Percentiles rank a stretch among this genome's conserved stretches.
Evolutionary conservation across 106 monocot genomes (phyloP).

Genomic region (Amphibolis antarctica): DNA sequence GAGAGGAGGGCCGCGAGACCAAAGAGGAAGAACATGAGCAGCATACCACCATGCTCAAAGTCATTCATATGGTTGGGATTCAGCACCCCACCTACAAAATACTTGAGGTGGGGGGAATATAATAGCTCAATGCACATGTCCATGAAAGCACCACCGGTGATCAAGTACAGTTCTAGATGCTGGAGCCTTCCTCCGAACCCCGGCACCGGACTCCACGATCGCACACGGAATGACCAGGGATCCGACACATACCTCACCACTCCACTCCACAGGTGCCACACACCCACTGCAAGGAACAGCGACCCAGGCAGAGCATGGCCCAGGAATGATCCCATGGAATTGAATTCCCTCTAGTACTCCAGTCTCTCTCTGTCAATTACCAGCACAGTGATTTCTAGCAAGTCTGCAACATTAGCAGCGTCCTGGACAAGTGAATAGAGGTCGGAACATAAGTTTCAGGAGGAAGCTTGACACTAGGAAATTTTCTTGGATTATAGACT

Average conservation of each 20-base stretch:
- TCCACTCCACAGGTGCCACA: slow-evolving; percentile 84
- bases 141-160: slow-evolving; percentile 55
- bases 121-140: slow-evolving; percentile 93
- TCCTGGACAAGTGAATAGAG: not conserved
- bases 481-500: not conserved
- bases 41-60: slow-evolving; percentile 97
- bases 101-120: slow-evolving; percentile 72
- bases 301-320: slow-evolving; percentile 92
- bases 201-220: slow-evolving; percentile 55
- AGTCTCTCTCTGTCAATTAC: not conserved
- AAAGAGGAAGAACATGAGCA: slow-evolving; percentile 95
- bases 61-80: slow-evolving; percentile 93
- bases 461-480: not conserved
- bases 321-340: slow-evolving; percentile 78
- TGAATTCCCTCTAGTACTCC: not conserved
- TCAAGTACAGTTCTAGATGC: slow-evolving; percentile 75
- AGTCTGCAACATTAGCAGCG: not conserved
- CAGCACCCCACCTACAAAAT: slow-evolving; percentile 48
- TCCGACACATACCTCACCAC: slow-evolving; percentile 48
- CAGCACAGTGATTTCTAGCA: not conserved
- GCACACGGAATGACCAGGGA: slow-evolving; percentile 52
- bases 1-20: slow-evolving; percentile 61
- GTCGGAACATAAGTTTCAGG: not conserved
- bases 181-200: slow-evolving; percentile 21
- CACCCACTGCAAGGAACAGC: slow-evolving; percentile 68